Percentiles rank a stretch among this genome's conserved stretches.
phyloP scores from a whole-genome alignment of 345 rosid genomes.

The Streptanthus diversifolius region DNA sequence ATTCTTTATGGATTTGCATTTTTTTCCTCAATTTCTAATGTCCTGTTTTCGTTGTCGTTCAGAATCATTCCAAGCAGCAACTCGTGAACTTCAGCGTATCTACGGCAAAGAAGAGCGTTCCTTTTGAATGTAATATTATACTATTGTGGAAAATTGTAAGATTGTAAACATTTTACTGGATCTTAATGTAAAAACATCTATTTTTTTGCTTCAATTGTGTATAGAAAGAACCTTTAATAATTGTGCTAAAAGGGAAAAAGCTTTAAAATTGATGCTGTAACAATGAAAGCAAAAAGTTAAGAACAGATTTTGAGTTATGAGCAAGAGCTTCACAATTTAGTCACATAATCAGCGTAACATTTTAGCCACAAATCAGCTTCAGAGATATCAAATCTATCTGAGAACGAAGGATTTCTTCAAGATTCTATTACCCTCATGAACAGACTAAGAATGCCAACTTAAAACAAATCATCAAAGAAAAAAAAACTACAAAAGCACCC shows the following conservation, averaged over 20 bases:
- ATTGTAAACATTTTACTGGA: conserved; percentile 19
- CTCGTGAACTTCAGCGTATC: conserved; percentile 83
- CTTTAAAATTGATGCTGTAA: background rate
- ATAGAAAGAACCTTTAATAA: background rate
- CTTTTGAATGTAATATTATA: conserved; percentile 24
- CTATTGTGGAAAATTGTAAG: background rate
- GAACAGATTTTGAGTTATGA: background rate
- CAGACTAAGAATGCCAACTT: conserved; percentile 21
- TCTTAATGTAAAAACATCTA: background rate
- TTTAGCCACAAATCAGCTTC: background rate
- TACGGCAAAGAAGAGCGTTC: conserved; percentile 75
- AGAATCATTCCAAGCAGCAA: conserved; percentile 91
- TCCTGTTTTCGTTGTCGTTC: background rate
- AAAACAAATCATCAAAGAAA: conserved; percentile 13
- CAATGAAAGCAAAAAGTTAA: background rate
- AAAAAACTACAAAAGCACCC: conserved; percentile 12
- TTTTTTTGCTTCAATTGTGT: background rate
- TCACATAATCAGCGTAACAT: background rate
- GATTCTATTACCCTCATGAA: conserved; percentile 24
- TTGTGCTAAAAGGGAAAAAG: background rate
- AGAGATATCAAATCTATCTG: background rate
- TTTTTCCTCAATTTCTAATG: background rate
- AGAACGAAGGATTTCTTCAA: conserved; percentile 9
- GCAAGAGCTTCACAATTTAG: background rate
- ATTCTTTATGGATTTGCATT: background rate